Conservation (phyloP, 1,284 basidiomycete genomes). For the Singerocomus rubriflavus region DNA sequence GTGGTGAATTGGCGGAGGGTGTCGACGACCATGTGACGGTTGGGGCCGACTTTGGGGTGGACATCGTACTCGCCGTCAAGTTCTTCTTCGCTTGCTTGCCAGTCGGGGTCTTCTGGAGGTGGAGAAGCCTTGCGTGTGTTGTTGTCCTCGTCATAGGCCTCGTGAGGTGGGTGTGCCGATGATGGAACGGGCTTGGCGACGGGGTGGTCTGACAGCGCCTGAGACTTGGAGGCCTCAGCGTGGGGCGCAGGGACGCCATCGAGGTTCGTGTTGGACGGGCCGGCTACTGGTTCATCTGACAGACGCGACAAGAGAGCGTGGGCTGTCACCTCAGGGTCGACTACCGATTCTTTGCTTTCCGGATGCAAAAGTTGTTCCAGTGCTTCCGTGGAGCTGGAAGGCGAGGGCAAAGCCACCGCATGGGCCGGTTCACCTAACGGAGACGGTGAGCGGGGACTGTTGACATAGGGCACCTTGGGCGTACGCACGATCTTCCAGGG, state of each 20-base stretch:
- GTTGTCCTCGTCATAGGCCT: not conserved
- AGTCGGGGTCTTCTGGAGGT: not conserved
- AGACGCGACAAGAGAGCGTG: not conserved
- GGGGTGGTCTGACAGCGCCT: not conserved
- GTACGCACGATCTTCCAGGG: not conserved
- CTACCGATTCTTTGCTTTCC: slow-evolving; percentile 8
- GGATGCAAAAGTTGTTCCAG: slow-evolving; percentile 16
- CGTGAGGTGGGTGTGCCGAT: not conserved
- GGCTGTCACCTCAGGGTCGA: not conserved
- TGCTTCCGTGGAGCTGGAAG: slow-evolving; percentile 14
- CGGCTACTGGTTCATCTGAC: slow-evolving; percentile 13
- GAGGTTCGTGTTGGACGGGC: slow-evolving; percentile 1
- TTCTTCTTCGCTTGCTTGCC: slow-evolving; percentile 5
- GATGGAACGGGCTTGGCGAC: not conserved
- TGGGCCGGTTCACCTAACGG: slow-evolving; percentile 3
- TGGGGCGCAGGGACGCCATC: not conserved
- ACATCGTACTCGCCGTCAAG: not conserved
- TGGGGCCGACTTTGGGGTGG: slow-evolving; percentile 19
- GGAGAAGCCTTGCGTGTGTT: not conserved
- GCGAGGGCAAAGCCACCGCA: not conserved
- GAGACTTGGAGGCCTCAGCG: not conserved
- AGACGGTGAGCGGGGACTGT: not conserved
- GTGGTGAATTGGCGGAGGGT: slow-evolving; percentile 26
- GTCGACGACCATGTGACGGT: slow-evolving; percentile 28
- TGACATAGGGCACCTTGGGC: slow-evolving; percentile 13